A percentile compares a stretch with the other conserved stretches of the same genome.
These are phyloP conservation scores for Pulveroboletus sp. DNA, from an alignment of 768 basidiomycete genomes.

Conservation along the genomic window DNA sequence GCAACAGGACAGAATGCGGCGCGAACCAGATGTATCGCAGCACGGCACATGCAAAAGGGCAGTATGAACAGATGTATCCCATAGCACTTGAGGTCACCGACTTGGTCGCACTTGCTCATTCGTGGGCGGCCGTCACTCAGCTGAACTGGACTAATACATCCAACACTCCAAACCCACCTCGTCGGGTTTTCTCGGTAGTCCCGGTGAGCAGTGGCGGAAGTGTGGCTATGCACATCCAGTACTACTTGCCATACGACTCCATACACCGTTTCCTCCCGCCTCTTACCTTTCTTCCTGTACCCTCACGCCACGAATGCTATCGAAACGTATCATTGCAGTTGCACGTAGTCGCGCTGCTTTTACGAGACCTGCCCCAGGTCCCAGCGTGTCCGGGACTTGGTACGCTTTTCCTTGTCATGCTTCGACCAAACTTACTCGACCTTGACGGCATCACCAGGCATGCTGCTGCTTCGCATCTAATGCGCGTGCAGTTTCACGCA, in stretches of 20 bases:
- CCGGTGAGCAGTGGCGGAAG: not conserved
- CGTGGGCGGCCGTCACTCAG: not conserved
- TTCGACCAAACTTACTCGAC: constrained; percentile 2
- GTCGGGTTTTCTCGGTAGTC: constrained; percentile 11
- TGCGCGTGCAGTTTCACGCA: constrained; percentile 63
- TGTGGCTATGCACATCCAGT: constrained; percentile 14
- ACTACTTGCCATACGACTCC: not conserved
- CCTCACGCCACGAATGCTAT: constrained; percentile 49
- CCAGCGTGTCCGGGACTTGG: constrained; percentile 45
- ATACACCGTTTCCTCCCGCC: not conserved
- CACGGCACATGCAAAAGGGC: too few species aligned
- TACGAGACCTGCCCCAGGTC: constrained; percentile 30
- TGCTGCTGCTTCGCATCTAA: constrained; percentile 41
- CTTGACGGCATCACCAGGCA: constrained; percentile 33
- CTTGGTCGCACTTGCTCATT: not conserved
- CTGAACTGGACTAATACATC: not conserved
- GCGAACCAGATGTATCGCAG: too few species aligned
- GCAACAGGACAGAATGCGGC: too few species aligned
- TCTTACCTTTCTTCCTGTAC: not conserved
- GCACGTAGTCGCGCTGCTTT: constrained; percentile 56
- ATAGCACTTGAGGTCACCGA: not conserved
- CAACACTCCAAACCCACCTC: not conserved
- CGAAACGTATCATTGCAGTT: constrained; percentile 61
- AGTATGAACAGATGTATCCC: too few species aligned
- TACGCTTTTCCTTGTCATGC: constrained; percentile 23